Evolutionary conservation across 768 basidiomycete genomes (phyloP).

Genomic region (Sporobolomyces pararoseus): DNA sequence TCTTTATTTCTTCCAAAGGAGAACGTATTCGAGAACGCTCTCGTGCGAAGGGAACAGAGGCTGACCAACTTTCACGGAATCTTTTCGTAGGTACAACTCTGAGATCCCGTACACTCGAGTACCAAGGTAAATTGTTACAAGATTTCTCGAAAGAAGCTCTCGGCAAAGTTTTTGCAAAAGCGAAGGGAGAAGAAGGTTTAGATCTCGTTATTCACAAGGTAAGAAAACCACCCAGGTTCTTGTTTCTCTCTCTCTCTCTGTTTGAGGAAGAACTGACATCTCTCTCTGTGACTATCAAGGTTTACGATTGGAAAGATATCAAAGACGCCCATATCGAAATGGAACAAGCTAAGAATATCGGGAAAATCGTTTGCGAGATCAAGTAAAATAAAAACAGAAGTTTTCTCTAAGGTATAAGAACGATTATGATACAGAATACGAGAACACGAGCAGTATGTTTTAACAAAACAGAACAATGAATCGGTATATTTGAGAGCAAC

Average conservation of each 20-base stretch:
- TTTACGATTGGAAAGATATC: conserved; percentile 75
- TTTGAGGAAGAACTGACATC: background rate
- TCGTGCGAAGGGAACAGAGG: no score
- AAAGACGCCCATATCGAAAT: conserved; percentile 77
- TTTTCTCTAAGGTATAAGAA: no score
- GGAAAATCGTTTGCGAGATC: conserved; percentile 52
- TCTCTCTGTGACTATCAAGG: no score
- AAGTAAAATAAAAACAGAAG: conserved; percentile 3
- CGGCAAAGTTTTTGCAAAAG: conserved; percentile 37
- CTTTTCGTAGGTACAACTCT: conserved; percentile 69
- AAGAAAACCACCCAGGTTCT: no score
- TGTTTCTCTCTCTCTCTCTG: background rate
- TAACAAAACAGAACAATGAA: no score
- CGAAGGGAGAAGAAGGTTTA: conserved; percentile 28
- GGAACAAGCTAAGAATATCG: conserved; percentile 66
- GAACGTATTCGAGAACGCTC: no score
- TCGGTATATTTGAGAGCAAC: background rate
- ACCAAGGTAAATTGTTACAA: conserved; percentile 66
- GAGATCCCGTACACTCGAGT: conserved; percentile 66
- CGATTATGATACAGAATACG: background rate
- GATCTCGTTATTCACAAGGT: conserved; percentile 71
- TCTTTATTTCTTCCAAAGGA: no score
- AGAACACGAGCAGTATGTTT: background rate
- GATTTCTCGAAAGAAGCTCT: conserved; percentile 44
- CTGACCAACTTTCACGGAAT: no score